These are phyloP conservation scores for Nigrospora osmanthi DNA, from an alignment of 2,329 filamentous ascomycete genomes.

Conservation along the genomic window DNA sequence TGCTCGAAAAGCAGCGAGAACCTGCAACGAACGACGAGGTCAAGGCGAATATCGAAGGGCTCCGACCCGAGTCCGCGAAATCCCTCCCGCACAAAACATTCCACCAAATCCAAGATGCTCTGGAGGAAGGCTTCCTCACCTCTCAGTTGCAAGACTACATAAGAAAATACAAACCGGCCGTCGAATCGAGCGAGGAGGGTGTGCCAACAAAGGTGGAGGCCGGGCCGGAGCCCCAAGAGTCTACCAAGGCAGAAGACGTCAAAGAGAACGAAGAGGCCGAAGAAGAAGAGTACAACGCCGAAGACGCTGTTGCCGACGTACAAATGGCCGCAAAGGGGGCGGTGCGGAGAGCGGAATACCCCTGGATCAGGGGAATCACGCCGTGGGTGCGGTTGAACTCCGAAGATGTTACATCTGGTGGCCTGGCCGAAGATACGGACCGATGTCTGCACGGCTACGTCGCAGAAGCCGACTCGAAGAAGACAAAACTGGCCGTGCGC, in stretches of 20 bases:
- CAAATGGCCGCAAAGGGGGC: constrained; percentile 1
- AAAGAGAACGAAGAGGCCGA: background rate
- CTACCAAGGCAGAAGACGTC: background rate
- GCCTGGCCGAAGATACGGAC: constrained; percentile 6
- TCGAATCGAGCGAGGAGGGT: too few species aligned
- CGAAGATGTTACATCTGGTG: constrained; percentile 4
- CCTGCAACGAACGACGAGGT: constrained; percentile 26
- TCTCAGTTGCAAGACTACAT: constrained; percentile 38
- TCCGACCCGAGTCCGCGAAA: constrained; percentile 33
- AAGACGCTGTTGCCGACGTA: background rate
- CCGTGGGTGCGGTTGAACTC: constrained; percentile 31
- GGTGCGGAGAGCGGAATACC: constrained; percentile 2
- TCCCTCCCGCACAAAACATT: constrained; percentile 32
- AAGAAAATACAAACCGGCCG: constrained; percentile 1
- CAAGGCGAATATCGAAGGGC: constrained; percentile 36
- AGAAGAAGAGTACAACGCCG: background rate
- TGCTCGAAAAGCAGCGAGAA: constrained; percentile 18
- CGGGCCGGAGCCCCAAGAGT: background rate
- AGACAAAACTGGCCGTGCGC: constrained; percentile 30
- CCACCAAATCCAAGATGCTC: constrained; percentile 24
- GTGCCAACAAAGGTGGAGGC: background rate
- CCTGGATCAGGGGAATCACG: constrained; percentile 33
- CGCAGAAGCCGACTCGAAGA: constrained; percentile 19
- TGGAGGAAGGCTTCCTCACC: constrained; percentile 37
- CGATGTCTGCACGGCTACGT: constrained; percentile 20